These are phyloP conservation scores for Bisporella sp. DNA, from an alignment of 2,329 filamentous ascomycete species.

Conservation along the genomic window DNA sequence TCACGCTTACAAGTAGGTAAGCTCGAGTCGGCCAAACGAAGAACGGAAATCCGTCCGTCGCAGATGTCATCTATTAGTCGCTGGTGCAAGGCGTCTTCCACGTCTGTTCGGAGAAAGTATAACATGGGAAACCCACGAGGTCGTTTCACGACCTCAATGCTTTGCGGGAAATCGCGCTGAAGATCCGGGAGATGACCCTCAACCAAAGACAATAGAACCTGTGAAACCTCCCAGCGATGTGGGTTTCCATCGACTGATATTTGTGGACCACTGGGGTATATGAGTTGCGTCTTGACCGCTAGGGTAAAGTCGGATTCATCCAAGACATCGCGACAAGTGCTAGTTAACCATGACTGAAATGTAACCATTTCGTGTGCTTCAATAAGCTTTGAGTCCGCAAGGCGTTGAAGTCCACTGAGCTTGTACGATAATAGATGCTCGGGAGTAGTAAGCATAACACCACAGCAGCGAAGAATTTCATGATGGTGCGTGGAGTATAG, in stretches of 20 bases:
- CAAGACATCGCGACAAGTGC: conserved; percentile 39
- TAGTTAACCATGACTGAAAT: conserved; percentile 37
- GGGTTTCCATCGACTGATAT: conserved; percentile 32
- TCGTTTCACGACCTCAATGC: conserved; percentile 36
- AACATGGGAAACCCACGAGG: conserved; percentile 36
- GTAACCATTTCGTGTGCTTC: conserved; percentile 37
- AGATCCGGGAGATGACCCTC: conserved; percentile 28
- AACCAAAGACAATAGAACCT: conserved; percentile 26
- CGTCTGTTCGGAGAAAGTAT: conserved; percentile 37
- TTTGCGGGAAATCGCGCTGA: conserved; percentile 29
- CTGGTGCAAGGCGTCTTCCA: conserved; percentile 28
- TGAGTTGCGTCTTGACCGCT: conserved; percentile 31
- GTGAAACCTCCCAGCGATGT: conserved; percentile 29
- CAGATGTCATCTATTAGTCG: conserved; percentile 29
- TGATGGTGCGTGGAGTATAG: conserved; percentile 31
- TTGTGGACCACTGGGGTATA: conserved; percentile 34
- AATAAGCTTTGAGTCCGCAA: conserved; percentile 32
- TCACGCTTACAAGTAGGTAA: conserved; percentile 1
- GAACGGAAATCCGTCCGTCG: conserved; percentile 16
- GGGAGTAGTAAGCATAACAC: conserved; percentile 42
- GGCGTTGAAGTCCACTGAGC: conserved; percentile 40
- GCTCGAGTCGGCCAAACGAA: no score
- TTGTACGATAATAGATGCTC: conserved; percentile 49
- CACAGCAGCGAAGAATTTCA: conserved; percentile 27
- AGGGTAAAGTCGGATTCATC: conserved; percentile 42